Conservation (phyloP, 768 basidiomycete genomes). For the Calocera cornea region DNA sequence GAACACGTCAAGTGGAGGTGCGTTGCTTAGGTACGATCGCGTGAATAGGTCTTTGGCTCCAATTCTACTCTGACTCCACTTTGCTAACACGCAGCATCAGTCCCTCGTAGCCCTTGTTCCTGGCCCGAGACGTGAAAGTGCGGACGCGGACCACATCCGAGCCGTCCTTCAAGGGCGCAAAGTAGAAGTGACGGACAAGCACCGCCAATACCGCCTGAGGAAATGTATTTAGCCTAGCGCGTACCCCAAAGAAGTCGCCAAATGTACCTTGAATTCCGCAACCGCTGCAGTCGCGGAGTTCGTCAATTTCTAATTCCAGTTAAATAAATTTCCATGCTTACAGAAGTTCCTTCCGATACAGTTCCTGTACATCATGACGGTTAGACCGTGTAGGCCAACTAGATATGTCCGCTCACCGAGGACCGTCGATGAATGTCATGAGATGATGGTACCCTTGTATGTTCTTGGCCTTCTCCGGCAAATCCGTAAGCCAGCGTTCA, state of each 20-base stretch:
- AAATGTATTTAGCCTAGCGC: too few species aligned
- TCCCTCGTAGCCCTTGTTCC: neutral
- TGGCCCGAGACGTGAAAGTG: neutral
- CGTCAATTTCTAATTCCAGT: neutral
- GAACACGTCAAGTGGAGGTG: too few species aligned
- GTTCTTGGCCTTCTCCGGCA: neutral
- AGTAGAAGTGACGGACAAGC: conserved; percentile 42
- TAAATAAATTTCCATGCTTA: neutral
- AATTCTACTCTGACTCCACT: neutral
- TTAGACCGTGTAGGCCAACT: neutral
- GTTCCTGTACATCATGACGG: neutral
- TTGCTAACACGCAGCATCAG: neutral
- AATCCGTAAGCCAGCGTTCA: neutral
- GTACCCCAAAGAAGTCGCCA: too few species aligned
- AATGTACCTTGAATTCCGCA: conserved; percentile 32
- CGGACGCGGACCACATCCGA: neutral
- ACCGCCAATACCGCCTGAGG: conserved; percentile 32
- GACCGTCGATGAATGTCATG: neutral
- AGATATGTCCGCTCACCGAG: neutral
- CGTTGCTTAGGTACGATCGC: too few species aligned
- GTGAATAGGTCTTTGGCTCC: too few species aligned
- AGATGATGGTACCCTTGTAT: neutral
- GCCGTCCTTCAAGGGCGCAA: conserved; percentile 28
- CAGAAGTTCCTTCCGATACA: conserved; percentile 22
- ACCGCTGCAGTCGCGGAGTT: conserved; percentile 35